A percentile compares a stretch with the other conserved stretches of the same genome.
These are phyloP conservation scores for Escovopsis sp. DNA, from an alignment of 2,329 filamentous ascomycete genomes.

Conservation along the genomic window DNA sequence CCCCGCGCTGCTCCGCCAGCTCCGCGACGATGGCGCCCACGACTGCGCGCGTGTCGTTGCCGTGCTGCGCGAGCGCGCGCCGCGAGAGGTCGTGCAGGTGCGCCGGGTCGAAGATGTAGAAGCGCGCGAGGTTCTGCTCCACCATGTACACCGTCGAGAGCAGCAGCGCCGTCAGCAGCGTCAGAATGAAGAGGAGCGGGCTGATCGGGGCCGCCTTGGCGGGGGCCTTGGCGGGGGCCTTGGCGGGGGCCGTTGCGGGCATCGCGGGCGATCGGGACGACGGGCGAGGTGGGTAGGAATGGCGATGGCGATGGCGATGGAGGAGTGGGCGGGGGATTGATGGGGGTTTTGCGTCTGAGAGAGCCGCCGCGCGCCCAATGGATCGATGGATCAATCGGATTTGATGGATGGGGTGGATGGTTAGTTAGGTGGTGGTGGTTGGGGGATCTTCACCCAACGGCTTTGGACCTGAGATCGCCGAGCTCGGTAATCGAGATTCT, in stretches of 20 bases:
- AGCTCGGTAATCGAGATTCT: constrained; percentile 6
- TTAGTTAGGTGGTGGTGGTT: too few species aligned
- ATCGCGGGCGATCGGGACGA: neutral
- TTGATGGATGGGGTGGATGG: too few species aligned
- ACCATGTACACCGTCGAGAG: constrained; percentile 38
- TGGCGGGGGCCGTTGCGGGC: neutral
- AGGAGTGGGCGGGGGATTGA: too few species aligned
- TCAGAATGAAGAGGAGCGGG: constrained; percentile 33
- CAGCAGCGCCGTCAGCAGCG: constrained; percentile 38
- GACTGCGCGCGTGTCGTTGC: constrained; percentile 58
- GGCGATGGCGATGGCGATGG: too few species aligned
- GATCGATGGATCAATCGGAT: too few species aligned
- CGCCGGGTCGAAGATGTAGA: constrained; percentile 62
- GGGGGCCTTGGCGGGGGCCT: too few species aligned
- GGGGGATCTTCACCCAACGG: neutral
- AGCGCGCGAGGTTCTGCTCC: constrained; percentile 43
- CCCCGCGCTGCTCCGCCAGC: constrained; percentile 36
- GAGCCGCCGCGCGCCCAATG: too few species aligned
- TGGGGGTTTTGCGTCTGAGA: too few species aligned
- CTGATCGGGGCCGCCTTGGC: constrained; percentile 10
- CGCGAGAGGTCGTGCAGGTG: constrained; percentile 55
- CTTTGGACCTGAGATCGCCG: neutral
- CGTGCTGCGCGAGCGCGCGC: constrained; percentile 51
- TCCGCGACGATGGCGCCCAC: constrained; percentile 57
- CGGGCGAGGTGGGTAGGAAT: neutral